Evolutionary conservation across 169 alveolate genomes (phyloP), one percentile per base, ranked within the genome.

Genomic region (Plasmodium relictum): DNA sequence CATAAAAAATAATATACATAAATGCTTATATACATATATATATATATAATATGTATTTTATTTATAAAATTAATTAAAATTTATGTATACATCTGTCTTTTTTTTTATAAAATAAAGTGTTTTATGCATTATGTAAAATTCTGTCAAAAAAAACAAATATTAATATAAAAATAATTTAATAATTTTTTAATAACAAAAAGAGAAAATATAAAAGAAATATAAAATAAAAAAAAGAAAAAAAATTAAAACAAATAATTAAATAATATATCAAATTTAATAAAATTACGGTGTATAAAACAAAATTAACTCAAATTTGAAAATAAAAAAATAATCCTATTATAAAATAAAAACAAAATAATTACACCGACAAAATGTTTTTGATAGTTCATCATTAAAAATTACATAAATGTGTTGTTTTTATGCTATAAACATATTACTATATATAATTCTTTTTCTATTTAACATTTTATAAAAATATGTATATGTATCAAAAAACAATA

Each of bases 201-300:
- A 12, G 26, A 26, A 18, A 48, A 31, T 14, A n/a, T 48, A 31
- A 71, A 31, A 71, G 0, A 71, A 59, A 41, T 8, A 41, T 7
- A 14, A 37, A 69, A 69, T n/a, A 22, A 52, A 62, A 45, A 45
- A 26, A 39, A 76, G 45, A 42, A 56, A 76, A 52, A 76, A 76
- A 72, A 52, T 50, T 50, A 50, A 71, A 76, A 62, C 74, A 76
- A 76, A 76, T 76, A 76, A 76, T 76, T 63, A 37, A 69, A 56
- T 65, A 54, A 76, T 24, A 76, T 26, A 26, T 22, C 20, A 31
- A 26, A 76, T 22, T 76, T 66, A 56, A 76, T 76, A 76, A 76
- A 76, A 76, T 76, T 76, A 54, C 54, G 50, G 22, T 65, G 45
- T 45, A 39, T 26, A 54, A 26, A 20, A 52, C 9, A 50, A 31